Evolutionary conservation across 2,329 filamentous ascomycete species (phyloP).

Genomic region (Colletotrichum cordylinicola): DNA sequence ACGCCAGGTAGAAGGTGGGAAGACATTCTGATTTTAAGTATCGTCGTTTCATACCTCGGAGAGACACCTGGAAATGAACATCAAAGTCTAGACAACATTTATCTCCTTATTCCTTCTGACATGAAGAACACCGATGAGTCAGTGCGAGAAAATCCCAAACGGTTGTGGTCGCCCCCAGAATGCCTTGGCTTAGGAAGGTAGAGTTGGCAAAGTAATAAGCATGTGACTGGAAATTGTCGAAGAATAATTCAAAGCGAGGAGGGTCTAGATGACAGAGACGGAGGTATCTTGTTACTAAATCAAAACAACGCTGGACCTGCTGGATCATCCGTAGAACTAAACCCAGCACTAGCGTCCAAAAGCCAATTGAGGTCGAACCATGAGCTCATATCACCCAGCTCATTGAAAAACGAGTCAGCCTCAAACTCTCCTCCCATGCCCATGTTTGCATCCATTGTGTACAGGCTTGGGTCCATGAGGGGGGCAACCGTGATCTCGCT

Average conservation of each 20-base stretch:
- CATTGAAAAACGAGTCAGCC: constrained; percentile 23
- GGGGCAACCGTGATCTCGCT: neutral
- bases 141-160: no score
- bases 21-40: neutral
- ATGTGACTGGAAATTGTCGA: no score
- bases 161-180: no score
- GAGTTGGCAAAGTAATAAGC: no score
- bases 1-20: neutral
- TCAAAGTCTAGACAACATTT: fast-evolving
- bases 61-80: neutral
- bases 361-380: constrained; percentile 33
- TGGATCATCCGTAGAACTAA: neutral
- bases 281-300: neutral
- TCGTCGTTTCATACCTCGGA: neutral
- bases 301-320: neutral
- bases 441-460: neutral
- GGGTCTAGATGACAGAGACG: neutral
- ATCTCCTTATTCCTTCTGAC: no score
- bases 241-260: no score
- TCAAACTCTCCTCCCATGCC: neutral
- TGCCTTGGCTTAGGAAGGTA: no score
- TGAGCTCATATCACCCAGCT: constrained; percentile 29
- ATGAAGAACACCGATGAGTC: no score
- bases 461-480: neutral
- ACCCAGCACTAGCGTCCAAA: neutral